Conservation (phyloP, 1,284 basidiomycete species). For the Exobasidium rhododendri region DNA sequence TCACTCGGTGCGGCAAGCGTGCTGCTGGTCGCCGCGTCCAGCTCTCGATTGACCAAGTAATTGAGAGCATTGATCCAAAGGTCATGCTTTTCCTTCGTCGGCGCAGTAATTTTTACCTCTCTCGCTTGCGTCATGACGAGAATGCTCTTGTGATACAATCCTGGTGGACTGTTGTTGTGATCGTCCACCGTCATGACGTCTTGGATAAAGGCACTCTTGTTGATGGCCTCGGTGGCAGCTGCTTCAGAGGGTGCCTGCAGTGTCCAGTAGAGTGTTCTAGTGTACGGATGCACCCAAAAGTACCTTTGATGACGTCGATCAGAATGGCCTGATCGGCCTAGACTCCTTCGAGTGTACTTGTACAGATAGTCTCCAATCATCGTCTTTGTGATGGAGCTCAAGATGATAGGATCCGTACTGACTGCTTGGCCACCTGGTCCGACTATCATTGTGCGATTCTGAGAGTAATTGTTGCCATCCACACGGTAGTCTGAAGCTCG, state of each 20-base stretch:
- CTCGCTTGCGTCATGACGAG: slow-evolving; percentile 86
- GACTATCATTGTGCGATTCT: slow-evolving; percentile 18
- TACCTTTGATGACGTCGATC: slow-evolving; percentile 89
- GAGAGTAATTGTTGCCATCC: slow-evolving; percentile 26
- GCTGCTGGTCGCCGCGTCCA: not conserved
- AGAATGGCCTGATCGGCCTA: slow-evolving; percentile 79
- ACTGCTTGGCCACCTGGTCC: slow-evolving; percentile 6
- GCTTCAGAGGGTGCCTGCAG: slow-evolving; percentile 85
- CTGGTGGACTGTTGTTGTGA: slow-evolving; percentile 86
- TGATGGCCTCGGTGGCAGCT: slow-evolving; percentile 81
- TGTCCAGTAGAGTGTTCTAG: slow-evolving; percentile 96
- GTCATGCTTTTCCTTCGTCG: slow-evolving; percentile 88
- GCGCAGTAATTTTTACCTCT: slow-evolving; percentile 96
- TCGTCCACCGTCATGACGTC: slow-evolving; percentile 84
- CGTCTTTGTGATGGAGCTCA: slow-evolving; percentile 96
- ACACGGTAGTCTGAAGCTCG: slow-evolving; percentile 32
- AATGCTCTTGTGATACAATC: slow-evolving; percentile 85
- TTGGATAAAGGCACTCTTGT: slow-evolving; percentile 98
- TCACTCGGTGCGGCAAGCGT: slow-evolving; percentile 23
- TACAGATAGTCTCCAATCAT: slow-evolving; percentile 99
- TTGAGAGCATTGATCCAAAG: slow-evolving; percentile 74
- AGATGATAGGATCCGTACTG: slow-evolving; percentile 48
- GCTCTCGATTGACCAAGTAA: slow-evolving; percentile 36
- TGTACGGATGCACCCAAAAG: slow-evolving; percentile 99
- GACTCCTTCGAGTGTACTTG: slow-evolving; percentile 90